Conservation (phyloP, 1,284 basidiomycete species). For the Malassezia pachydermatis region DNA sequence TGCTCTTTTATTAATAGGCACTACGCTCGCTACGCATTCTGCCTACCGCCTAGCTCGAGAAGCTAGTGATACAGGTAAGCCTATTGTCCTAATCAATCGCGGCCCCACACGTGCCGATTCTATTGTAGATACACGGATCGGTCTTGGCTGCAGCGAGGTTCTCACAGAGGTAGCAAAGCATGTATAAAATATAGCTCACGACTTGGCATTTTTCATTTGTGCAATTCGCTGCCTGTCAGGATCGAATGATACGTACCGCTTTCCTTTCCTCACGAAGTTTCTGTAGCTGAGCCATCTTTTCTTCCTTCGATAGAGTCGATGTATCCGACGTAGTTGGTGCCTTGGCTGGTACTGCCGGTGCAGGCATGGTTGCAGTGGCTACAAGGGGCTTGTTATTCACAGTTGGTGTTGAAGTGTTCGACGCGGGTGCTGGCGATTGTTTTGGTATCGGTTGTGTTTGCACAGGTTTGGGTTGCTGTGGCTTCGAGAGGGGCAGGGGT, state of each 20-base stretch:
- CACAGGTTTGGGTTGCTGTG: too few species aligned
- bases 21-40: constrained; percentile 45
- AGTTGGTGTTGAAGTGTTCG: neutral
- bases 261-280: constrained; percentile 13
- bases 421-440: neutral
- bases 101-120: constrained; percentile 42
- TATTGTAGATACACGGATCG: constrained; percentile 32
- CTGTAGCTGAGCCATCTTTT: constrained; percentile 14
- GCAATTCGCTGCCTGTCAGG: constrained; percentile 10
- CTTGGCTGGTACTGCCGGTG: neutral
- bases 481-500: neutral
- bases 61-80: constrained; percentile 27
- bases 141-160: constrained; percentile 36
- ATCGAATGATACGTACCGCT: constrained; percentile 8
- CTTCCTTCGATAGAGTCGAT: constrained; percentile 4
- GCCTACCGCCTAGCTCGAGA: constrained; percentile 42
- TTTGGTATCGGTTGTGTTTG: neutral
- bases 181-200: constrained; percentile 13
- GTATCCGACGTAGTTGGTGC: neutral
- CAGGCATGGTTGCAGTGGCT: neutral
- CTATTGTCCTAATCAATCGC: constrained; percentile 38
- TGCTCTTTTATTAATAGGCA: constrained; percentile 37
- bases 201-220: neutral
- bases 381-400: neutral
- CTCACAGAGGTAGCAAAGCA: constrained; percentile 23